Percentiles rank a stretch among this genome's conserved stretches.
Conservation (phyloP, 2,329 filamentous ascomycete genomes). For the Ciborinia camelliae region DNA sequence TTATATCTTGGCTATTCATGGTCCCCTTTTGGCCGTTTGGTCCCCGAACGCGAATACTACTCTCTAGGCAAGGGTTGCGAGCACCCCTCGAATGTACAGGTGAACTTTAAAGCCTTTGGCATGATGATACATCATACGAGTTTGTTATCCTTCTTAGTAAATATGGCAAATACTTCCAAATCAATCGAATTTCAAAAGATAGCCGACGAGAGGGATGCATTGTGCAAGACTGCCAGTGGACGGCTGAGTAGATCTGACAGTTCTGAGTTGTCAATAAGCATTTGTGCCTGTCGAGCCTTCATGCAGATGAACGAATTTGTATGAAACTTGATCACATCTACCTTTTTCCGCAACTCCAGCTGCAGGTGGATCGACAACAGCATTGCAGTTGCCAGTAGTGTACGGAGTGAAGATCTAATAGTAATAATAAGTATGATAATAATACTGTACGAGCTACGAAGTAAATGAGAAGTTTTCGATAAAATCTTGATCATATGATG, state of each 20-base stretch:
- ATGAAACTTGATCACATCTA: not conserved
- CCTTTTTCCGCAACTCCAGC: not conserved
- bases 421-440: no score
- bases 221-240: no score
- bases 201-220: not conserved
- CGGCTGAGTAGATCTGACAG: constrained; percentile 5
- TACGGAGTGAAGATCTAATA: not conserved
- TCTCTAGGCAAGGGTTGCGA: no score
- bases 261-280: constrained; percentile 9
- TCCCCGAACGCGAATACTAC: constrained; percentile 17
- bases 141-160: not conserved
- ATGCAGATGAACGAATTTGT: not conserved
- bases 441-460: no score
- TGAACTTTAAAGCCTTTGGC: not conserved
- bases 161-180: not conserved
- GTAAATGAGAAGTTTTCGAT: not conserved
- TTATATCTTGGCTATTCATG: not conserved
- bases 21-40: constrained; percentile 15
- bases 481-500: constrained; percentile 14
- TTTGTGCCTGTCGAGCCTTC: not conserved
- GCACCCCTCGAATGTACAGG: no score
- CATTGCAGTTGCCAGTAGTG: no score
- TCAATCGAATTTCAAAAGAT: not conserved
- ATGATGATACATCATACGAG: not conserved
- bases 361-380: not conserved